These are phyloP conservation scores for Saccharomyces hybrid DNA, from an alignment of 1,139 yeast genomes.

Conservation along the genomic window DNA sequence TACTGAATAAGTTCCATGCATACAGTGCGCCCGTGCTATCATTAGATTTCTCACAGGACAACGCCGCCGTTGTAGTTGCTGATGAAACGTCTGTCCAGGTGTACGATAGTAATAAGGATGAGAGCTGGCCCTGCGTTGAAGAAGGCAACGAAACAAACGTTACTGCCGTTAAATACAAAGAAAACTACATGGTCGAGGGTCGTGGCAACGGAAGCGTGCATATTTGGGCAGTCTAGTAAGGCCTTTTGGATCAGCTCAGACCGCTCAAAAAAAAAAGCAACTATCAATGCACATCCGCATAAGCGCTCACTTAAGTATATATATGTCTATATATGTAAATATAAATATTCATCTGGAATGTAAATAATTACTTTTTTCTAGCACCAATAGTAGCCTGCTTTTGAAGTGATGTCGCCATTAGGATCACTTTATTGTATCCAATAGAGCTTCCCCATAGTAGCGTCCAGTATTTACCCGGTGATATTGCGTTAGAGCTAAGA, in stretches of 20 bases:
- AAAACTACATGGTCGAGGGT: constrained; percentile 59
- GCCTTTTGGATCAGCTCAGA: not conserved
- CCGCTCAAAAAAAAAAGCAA: not conserved
- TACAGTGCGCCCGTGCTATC: constrained; percentile 46
- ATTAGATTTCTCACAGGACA: constrained; percentile 44
- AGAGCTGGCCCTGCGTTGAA: constrained; percentile 47
- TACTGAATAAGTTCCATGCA: constrained; percentile 50
- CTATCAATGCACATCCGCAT: not conserved
- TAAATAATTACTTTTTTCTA: not conserved
- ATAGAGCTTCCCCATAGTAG: too few relatives aligned
- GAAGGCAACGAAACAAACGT: constrained; percentile 26
- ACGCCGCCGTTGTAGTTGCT: constrained; percentile 40
- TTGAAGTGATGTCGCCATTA: too few relatives aligned
- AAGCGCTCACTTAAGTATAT: not conserved
- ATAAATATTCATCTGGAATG: not conserved
- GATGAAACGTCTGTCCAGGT: constrained; percentile 44
- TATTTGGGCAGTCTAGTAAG: constrained; percentile 44
- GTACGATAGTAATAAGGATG: constrained; percentile 46
- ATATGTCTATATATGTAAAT: not conserved
- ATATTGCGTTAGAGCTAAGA: not conserved
- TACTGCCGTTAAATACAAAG: constrained; percentile 41
- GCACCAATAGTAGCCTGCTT: too few relatives aligned
- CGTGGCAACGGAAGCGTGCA: constrained; percentile 50
- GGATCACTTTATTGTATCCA: too few relatives aligned
- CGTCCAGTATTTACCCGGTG: too few relatives aligned